Conservation (phyloP, 192 early-diverging fungal genomes). For the Backusella tarrabulga region DNA sequence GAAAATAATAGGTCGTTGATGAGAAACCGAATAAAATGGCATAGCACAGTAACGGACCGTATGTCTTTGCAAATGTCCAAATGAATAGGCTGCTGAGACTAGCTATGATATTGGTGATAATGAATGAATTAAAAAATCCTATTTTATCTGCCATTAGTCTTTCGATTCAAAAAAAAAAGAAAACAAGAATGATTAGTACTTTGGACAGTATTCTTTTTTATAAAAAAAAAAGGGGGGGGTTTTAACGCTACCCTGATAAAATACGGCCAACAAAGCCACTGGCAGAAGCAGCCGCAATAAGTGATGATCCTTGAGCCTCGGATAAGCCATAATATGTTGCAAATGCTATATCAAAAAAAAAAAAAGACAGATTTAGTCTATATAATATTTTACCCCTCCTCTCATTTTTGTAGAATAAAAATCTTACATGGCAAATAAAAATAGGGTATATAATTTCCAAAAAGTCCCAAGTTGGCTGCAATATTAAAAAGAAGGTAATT, state of each 20-base stretch:
- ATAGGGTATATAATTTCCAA: too few species aligned
- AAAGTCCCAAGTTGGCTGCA: too few species aligned
- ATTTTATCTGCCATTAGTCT: slow-evolving; percentile 19
- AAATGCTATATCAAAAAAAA: slow-evolving; percentile 8
- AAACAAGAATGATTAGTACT: too few species aligned
- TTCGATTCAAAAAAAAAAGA: too few species aligned
- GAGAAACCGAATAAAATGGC: slow-evolving; percentile 29
- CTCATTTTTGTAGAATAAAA: too few species aligned
- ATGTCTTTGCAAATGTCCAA: slow-evolving; percentile 31
- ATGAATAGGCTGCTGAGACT: slow-evolving; percentile 19
- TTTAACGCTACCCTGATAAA: not conserved
- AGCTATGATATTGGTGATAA: slow-evolving; percentile 23
- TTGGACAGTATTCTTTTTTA: too few species aligned
- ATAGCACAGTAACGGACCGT: slow-evolving; percentile 24
- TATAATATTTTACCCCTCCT: too few species aligned
- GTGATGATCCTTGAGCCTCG: slow-evolving; percentile 16
- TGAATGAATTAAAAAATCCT: slow-evolving; percentile 22
- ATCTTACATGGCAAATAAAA: too few species aligned
- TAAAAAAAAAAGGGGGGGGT: too few species aligned
- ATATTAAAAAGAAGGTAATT: too few species aligned
- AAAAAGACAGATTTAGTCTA: not conserved
- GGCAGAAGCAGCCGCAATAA: slow-evolving; percentile 17
- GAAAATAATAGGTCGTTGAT: not conserved
- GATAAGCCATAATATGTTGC: slow-evolving; percentile 20
- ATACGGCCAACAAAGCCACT: slow-evolving; percentile 25